These are phyloP conservation scores for Blastomyces parvus DNA, from an alignment of 2,329 filamentous ascomycete genomes.

Conservation along the genomic window DNA sequence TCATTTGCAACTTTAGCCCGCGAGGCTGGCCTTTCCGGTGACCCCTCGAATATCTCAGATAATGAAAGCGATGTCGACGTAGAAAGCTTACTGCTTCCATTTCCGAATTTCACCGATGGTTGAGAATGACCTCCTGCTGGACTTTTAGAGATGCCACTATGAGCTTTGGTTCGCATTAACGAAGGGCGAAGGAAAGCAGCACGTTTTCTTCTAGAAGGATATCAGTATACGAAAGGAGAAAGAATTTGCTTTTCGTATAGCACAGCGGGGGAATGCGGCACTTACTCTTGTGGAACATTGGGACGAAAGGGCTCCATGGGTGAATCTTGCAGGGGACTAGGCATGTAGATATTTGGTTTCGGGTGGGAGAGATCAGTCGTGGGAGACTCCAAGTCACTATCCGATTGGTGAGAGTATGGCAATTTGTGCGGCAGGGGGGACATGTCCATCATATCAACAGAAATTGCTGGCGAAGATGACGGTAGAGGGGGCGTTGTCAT, in stretches of 20 bases:
- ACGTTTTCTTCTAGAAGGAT: constrained; percentile 50
- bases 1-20: constrained; percentile 51
- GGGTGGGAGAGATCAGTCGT: constrained; percentile 49
- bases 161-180: constrained; percentile 63
- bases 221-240: neutral
- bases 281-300: constrained; percentile 29
- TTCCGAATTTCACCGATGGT: constrained; percentile 62
- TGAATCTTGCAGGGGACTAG: constrained; percentile 34
- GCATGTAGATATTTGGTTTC: constrained; percentile 32
- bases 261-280: constrained; percentile 18
- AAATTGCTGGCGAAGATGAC: constrained; percentile 68
- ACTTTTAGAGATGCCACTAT: constrained; percentile 53
- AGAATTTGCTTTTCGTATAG: neutral
- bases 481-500: constrained; percentile 76
- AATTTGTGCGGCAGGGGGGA: constrained; percentile 86
- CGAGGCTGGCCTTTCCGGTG: constrained; percentile 58
- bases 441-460: constrained; percentile 78
- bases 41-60: constrained; percentile 71
- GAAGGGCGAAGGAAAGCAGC: constrained; percentile 63
- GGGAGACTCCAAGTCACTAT: constrained; percentile 61
- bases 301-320: constrained; percentile 28
- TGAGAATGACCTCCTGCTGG: constrained; percentile 57
- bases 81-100: constrained; percentile 42
- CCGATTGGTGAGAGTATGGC: constrained; percentile 50
- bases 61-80: constrained; percentile 57